Evolutionary conservation across 441 rosid genomes (phyloP).

Genomic region (Syzygium syzygioides): DNA sequence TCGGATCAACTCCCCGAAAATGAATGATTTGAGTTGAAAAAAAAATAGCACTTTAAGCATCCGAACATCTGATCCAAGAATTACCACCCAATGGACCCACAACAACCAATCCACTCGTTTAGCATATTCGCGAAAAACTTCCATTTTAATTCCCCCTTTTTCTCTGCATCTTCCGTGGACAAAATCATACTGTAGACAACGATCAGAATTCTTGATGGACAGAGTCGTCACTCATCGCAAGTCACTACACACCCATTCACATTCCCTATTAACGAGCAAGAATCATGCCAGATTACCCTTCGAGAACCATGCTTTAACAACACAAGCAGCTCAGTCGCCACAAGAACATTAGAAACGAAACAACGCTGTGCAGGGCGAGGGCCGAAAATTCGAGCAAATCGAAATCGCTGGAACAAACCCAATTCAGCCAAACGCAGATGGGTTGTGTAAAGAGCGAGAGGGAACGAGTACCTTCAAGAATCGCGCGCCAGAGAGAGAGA

Average conservation of each 20-base stretch:
- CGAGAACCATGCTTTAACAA: neutral
- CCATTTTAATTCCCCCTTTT: neutral
- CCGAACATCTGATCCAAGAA: neutral
- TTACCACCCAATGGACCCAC: neutral
- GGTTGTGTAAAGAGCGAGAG: neutral
- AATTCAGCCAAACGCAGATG: neutral
- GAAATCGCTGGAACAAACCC: neutral
- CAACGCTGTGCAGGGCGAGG: neutral
- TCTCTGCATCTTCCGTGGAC: neutral
- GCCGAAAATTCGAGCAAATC: neutral
- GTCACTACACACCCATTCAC: neutral
- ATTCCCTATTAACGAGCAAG: neutral
- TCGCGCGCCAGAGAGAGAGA: neutral
- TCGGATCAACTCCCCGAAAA: neutral
- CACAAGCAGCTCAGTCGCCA: neutral
- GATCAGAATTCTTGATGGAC: neutral
- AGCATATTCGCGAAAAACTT: neutral
- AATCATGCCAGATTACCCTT: neutral
- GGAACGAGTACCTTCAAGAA: neutral
- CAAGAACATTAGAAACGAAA: neutral
- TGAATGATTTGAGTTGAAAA: neutral
- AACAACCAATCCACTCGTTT: neutral
- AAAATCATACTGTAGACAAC: neutral
- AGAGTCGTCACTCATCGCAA: neutral
- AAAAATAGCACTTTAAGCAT: neutral